Evolutionary conservation across 2,329 filamentous ascomycete species (phyloP), one percentile per base, ranked within the genome.

Genomic region (Lachnellula willkommii): DNA sequence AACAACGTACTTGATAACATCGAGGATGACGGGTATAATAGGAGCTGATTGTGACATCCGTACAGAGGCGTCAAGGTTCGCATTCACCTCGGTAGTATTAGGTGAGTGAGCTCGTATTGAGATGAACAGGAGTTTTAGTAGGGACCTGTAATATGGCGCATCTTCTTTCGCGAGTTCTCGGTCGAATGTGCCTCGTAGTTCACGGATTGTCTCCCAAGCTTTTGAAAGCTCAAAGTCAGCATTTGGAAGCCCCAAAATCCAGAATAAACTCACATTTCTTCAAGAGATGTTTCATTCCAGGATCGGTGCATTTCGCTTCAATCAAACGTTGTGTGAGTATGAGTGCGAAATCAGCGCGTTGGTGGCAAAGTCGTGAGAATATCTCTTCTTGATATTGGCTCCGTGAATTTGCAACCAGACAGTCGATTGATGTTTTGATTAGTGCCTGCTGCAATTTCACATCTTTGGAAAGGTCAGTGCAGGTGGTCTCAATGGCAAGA

Each of bases 61-160:
- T 42, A 54, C 47, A 26, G 64, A 66, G 9, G 58, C 55, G 24
- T 56, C 55, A 4, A 60, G 47, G 69, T 62, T 52, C 37, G 52
- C 55, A 17, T 35, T 42, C 15, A 42, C 39, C 4, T 66, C 65
- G 2, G 46, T 66, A 58, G 68, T 64, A 46, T 65, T 62, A 22
- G 67, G 64, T 17, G 69, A 67, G 53, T 88, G 83, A 15, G 86
- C 83, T 49, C 86, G 85, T 26, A 97, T 77, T 0, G 88, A 81
- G 47, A 97, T 84, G 68, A 94, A 96, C 5, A 99, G 79, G 3
- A 93, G 83, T 66, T 89, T 90, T 17, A 97, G 78, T 9, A 96
- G 80, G 0, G 86, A 87, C 49, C 94, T 87, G 71, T 95, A 95
- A 68, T 96, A 93, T 36, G 81, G 75, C 8, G 75, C 84, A 60